These are phyloP conservation scores for Cucumis sativus DNA, from an alignment of 306 rosid genomes.

Conservation along the genomic window Cucumber_9930_V3 NC_026661.2:20248501-20249000, in stretches of 20 bases:
- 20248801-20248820: slow-evolving; percentile 68
- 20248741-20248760: slow-evolving; percentile 32
- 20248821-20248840: slow-evolving; percentile 48
- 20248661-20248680: slow-evolving; percentile 20
- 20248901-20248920: slow-evolving; percentile 20
- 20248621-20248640: slow-evolving; percentile 30
- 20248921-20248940: slow-evolving; percentile 21
- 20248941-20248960: slow-evolving; percentile 22
- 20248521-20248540: slow-evolving; percentile 85
- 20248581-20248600: slow-evolving; percentile 58
- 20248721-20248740: slow-evolving; percentile 20
- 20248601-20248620: slow-evolving; percentile 23
- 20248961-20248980: slow-evolving; percentile 50
- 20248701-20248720: slow-evolving; percentile 21
- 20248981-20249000: slow-evolving; percentile 76
- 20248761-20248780: slow-evolving; percentile 40
- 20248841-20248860: slow-evolving; percentile 17
- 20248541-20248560: slow-evolving; percentile 55
- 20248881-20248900: slow-evolving; percentile 15
- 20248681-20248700: slow-evolving; percentile 36
- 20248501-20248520: not conserved
- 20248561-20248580: slow-evolving; percentile 47
- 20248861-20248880: slow-evolving; percentile 28
- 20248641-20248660: slow-evolving; percentile 33
- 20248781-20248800: slow-evolving; percentile 66